phyloP scores from a whole-genome alignment of 768 basidiomycete genomes.

The Leucogyrophana mollusca region DNA sequence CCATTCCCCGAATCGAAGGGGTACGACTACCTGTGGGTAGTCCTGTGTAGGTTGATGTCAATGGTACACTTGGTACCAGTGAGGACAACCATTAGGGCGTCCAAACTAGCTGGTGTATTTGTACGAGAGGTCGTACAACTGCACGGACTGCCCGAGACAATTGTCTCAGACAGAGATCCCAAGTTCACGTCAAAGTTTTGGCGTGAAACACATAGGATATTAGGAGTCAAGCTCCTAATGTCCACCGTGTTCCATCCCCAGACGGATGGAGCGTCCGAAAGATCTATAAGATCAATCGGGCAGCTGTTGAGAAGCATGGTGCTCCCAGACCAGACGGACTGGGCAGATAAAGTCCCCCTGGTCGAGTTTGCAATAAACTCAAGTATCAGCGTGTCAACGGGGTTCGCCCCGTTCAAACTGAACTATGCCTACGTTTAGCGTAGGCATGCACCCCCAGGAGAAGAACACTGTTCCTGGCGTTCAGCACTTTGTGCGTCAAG shows the following conservation, averaged over 20 bases:
- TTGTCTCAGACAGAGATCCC: slow-evolving; percentile 28
- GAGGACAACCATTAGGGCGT: slow-evolving; percentile 18
- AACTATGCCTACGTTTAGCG: slow-evolving; percentile 20
- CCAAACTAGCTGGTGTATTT: slow-evolving; percentile 31
- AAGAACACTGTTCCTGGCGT: too few species aligned
- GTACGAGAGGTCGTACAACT: slow-evolving; percentile 25
- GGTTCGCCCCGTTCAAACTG: slow-evolving; percentile 19
- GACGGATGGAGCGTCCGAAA: too few species aligned
- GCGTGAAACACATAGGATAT: slow-evolving; percentile 16
- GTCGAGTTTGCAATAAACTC: too few species aligned
- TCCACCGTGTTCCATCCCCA: slow-evolving; percentile 42
- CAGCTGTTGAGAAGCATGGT: too few species aligned
- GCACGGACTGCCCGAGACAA: slow-evolving; percentile 22
- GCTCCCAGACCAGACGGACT: too few species aligned
- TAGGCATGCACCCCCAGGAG: too few species aligned
- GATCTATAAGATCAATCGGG: too few species aligned
- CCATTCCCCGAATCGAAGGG: too few species aligned
- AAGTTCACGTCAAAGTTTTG: slow-evolving; percentile 39
- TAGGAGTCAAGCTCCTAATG: slow-evolving; percentile 32
- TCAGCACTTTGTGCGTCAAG: too few species aligned
- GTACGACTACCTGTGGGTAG: too few species aligned
- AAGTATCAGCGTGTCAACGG: slow-evolving; percentile 7
- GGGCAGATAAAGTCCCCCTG: too few species aligned
- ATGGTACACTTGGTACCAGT: slow-evolving; percentile 32
- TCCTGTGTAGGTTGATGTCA: slow-evolving; percentile 34